phyloP scores from a whole-genome alignment of 441 rosid species.

The Populus hybrid region DNA sequence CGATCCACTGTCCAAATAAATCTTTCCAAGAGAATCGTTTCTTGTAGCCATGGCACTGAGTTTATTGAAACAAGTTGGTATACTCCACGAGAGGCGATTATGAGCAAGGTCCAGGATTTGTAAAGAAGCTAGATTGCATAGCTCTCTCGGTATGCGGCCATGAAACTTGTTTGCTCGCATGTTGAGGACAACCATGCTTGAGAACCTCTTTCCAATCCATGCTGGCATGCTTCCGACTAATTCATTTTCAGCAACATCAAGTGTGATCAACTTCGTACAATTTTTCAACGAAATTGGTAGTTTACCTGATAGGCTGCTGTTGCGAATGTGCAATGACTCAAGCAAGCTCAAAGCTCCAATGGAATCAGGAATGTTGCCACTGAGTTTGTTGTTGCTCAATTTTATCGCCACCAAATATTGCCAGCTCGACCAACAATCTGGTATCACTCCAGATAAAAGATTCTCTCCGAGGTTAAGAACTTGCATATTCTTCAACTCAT shows the following conservation, averaged over 20 bases:
- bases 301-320: slow-evolving; percentile 6
- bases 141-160: slow-evolving; percentile 12
- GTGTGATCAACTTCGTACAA: background rate
- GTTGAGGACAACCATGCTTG: background rate
- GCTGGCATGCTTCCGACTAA: slow-evolving; percentile 8
- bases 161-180: slow-evolving; percentile 10
- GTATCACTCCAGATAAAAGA: slow-evolving; percentile 10
- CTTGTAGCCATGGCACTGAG: slow-evolving; percentile 5
- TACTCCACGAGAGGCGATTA: slow-evolving; percentile 2
- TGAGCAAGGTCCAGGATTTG: slow-evolving; percentile 12
- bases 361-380: background rate
- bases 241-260: slow-evolving; percentile 11
- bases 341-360: background rate
- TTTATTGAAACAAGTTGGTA: slow-evolving; percentile 16
- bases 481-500: background rate
- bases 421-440: slow-evolving; percentile 18
- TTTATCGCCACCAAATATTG: background rate
- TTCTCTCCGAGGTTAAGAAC: slow-evolving; percentile 4
- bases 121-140: background rate
- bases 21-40: background rate
- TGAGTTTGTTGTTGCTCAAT: background rate
- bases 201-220: background rate
- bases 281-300: slow-evolving; percentile 1
- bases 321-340: background rate
- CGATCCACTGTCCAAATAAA: background rate